Base-by-base conservation (phyloP, 2,329 filamentous ascomycete genomes). In the Ophiostoma pallidulum region DNA sequence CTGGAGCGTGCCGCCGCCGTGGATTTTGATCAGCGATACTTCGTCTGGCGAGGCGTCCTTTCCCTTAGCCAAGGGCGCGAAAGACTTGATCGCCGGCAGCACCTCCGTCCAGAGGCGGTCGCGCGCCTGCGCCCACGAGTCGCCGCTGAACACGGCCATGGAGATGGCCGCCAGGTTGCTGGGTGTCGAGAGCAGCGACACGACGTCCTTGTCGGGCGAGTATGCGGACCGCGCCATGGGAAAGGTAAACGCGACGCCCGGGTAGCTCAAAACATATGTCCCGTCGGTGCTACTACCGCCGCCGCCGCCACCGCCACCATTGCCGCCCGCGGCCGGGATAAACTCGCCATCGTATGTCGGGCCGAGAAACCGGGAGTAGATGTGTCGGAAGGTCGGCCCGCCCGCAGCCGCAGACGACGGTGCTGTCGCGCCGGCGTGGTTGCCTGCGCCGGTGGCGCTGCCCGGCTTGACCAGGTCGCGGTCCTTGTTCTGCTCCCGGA, bases 311-410 rank as follows among this genome's bases (percentile, higher is more conserved):
- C 31, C 16, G 29, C 39, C 46, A 4, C 20, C 26, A n/a, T 18
- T 72, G 38, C 70, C 68, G 32, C 72, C 66, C 8, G n/a, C 7
- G n/a, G n/a, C n/a, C 5, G 83, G 75, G 32, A 95, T 75, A 60
- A 91, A 98, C 69, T 98, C 92, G 53, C 92, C 92, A 1, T 86
- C 86, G 62, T 94, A 97, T 0, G 91, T 94, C 16, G 90, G 90
- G 0, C 92, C 92, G 53, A 98, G 82, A n/a, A 96, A 72, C 45
- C 86, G 82, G 58, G 94, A 88, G 63, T 97, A 98, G 55, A 98
- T 83, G 63, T 94, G 87, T 51, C 84, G 77, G 63, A 95, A 95
- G 14, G 78, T 84, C 4, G 89, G 90, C 0, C 87, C 87, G 8
- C 31, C 39, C 2, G 41, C n/a, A 20, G 24, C 47, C 2, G 20